Evolutionary conservation across 169 alveolate species (phyloP), one percentile per base, ranked within the genome.

Genomic region (Plasmodium gonderi): DNA sequence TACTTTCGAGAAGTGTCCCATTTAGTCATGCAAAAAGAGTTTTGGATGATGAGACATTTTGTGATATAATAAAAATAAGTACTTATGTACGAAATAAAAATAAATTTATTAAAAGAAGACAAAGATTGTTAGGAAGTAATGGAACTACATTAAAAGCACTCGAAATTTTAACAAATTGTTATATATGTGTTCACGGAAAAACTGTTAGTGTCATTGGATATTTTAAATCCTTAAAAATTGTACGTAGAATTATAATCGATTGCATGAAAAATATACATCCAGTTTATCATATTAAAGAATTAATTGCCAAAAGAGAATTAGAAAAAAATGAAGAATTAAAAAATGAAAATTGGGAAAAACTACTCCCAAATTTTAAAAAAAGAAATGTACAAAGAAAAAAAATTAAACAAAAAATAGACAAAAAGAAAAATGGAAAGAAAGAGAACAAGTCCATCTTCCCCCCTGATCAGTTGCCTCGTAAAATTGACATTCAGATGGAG

Each of bases 241-340:
- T 98, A 8, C 94, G 99, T 79, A 97, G 99, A 91, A 98, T 99
- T 51, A 98, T 99, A 20, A 98, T 98, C 74, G 99, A 99, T 92
- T 98, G 99, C 79, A 98, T 99, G 99, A 94, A 97, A 80, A 99
- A 99, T 93, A 96, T 99, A 42, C 99, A 99, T 96, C 99, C 99
- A 6, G 99, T 98, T 33, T 99, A 99, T 95, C 99, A 98, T 95
- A 98, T 99, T 38, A 99, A 99, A 95, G 99, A 99, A 95, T 93
- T 99, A 77, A 99, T 99, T 99, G 99, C 99, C 49, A 99, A 99
- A 93, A 93, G 99, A 89, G 99, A 99, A 95, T 97, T 99, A 45
- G 98, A 97, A 91, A 99, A 99, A 94, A 99, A 99, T 90, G 98
- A 98, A 36, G 97, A 96, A 38, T 95, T 99, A 91, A 97, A 93